Evolutionary conservation across 116 monocot genomes (phyloP), one percentile per base, ranked within the genome.

Genomic region (Cymodocea nodosa): DNA sequence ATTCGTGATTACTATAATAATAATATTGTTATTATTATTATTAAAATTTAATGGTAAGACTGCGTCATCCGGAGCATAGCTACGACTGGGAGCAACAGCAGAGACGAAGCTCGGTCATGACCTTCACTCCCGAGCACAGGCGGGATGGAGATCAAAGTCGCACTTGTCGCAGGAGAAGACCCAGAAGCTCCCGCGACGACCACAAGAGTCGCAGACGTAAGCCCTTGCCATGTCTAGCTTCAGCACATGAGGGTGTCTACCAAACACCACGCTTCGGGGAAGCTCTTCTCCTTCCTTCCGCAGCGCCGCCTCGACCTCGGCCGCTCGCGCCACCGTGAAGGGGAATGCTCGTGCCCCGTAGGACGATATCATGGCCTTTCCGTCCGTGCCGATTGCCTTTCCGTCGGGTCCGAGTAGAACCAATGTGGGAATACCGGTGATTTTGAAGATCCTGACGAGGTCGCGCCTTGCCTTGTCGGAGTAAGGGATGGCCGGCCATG

Each of bases 111-210:
- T n/a, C n/a, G n/a, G n/a, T n/a, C n/a, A n/a, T n/a, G n/a, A n/a
- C 30, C 3, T 3, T 30, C 30, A 30, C 1, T 30, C 2, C 3
- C 1, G 30, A 1, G 30, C 85, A 57, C 92, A 93, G 30, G 76
- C 63, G 16, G 92, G 92, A 59, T 93, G 85, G 62, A 88, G 73
- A 73, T 83, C 77, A 50, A 81, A 93, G 51, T 93, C 83, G 17
- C 92, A 93, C 12, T 76, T 50, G 23, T 49, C n/a, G 60, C 87
- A 92, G 57, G 69, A 73, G 73, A 82, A 92, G 0, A 87, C 82
- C 92, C 92, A 92, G 16, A 51, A 30, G 4, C 16, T 59, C 5
- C 87, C 83, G 1, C 2, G 25, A 58, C 71, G 68, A 2, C 74
- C 39, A 18, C 92, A 92, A 0, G 56, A 54, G 51, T 87, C 92